These are phyloP conservation scores for Fusarium stilboides DNA, from an alignment of 2,329 filamentous ascomycete genomes.

Conservation along the genomic window DNA sequence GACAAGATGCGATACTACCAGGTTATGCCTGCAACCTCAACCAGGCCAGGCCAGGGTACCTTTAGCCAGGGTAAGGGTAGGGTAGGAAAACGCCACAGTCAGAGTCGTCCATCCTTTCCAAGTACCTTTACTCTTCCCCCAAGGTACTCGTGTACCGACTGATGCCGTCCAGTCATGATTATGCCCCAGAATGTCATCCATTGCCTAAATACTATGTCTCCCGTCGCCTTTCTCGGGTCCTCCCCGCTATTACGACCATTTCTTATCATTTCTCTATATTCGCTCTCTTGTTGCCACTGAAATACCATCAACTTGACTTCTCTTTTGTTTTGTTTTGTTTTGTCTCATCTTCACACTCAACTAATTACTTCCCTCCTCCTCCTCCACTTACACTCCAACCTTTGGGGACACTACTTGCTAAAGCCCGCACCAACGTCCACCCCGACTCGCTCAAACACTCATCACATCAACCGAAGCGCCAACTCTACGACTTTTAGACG, in stretches of 20 bases:
- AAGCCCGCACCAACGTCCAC: slow-evolving; percentile 23
- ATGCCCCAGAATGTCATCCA: slow-evolving; percentile 45
- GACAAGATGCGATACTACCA: slow-evolving; percentile 34
- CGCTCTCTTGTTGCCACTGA: slow-evolving; percentile 41
- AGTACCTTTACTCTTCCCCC: slow-evolving; percentile 46
- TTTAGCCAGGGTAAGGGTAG: slow-evolving; percentile 20
- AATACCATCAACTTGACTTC: slow-evolving; percentile 12
- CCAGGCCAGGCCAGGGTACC: neutral
- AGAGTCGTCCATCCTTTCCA: slow-evolving; percentile 44
- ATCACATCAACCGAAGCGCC: slow-evolving; percentile 46
- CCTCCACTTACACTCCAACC: slow-evolving; percentile 42
- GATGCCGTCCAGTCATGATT: slow-evolving; percentile 50
- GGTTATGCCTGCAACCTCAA: slow-evolving; percentile 32
- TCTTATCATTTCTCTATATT: slow-evolving; percentile 38
- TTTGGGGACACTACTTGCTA: slow-evolving; percentile 29
- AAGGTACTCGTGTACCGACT: slow-evolving; percentile 49
- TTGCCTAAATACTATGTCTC: slow-evolving; percentile 52
- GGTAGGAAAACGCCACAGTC: slow-evolving; percentile 46
- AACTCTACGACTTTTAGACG: slow-evolving; percentile 43
- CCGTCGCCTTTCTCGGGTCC: slow-evolving; percentile 45
- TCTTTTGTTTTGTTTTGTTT: slow-evolving; percentile 19
- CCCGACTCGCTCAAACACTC: slow-evolving; percentile 33
- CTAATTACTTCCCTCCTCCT: slow-evolving; percentile 24
- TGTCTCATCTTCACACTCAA: slow-evolving; percentile 9
- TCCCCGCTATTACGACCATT: slow-evolving; percentile 42